Evolutionary conservation across 148 eudicot genomes (phyloP).

Genomic region (Vaccinium myrtillus): DNA sequence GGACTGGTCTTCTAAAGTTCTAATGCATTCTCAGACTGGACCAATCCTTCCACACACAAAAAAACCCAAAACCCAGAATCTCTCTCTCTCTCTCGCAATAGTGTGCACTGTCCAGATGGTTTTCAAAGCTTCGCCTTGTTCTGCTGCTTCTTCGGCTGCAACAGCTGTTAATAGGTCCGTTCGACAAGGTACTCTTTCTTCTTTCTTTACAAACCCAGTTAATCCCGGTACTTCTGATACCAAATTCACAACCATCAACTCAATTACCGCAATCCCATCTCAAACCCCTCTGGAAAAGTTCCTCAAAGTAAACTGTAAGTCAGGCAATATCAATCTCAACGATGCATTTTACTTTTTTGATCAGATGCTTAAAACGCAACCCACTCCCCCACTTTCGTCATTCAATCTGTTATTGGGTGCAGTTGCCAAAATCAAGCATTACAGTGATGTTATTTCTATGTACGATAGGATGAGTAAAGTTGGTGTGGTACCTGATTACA

Average conservation of each 20-base stretch:
- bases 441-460: slow-evolving; percentile 19
- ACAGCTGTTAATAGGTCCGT: not conserved
- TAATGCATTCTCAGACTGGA: not conserved
- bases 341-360: slow-evolving; percentile 22
- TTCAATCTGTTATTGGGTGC: slow-evolving; percentile 28
- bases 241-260: not conserved
- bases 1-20: not conserved
- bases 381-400: slow-evolving; percentile 25
- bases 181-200: slow-evolving; percentile 17
- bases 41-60: not conserved
- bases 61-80: not conserved
- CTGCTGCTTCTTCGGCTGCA: not conserved
- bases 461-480: slow-evolving; percentile 11
- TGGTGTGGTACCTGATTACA: slow-evolving; percentile 20
- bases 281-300: slow-evolving; percentile 19
- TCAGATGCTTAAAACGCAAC: slow-evolving; percentile 24
- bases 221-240: not conserved
- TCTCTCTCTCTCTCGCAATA: not conserved
- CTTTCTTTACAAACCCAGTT: slow-evolving; percentile 5
- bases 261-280: slow-evolving; percentile 12
- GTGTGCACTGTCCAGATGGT: slow-evolving; percentile 2
- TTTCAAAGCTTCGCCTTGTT: not conserved
- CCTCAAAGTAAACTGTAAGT: slow-evolving; percentile 24
- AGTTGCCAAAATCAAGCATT: slow-evolving; percentile 26
- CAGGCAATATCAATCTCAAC: slow-evolving; percentile 22